A percentile compares a stretch with the other conserved stretches of the same genome.
Evolutionary conservation across 164 flowering plant species (phyloP).

Genomic region (Sedum album): DNA sequence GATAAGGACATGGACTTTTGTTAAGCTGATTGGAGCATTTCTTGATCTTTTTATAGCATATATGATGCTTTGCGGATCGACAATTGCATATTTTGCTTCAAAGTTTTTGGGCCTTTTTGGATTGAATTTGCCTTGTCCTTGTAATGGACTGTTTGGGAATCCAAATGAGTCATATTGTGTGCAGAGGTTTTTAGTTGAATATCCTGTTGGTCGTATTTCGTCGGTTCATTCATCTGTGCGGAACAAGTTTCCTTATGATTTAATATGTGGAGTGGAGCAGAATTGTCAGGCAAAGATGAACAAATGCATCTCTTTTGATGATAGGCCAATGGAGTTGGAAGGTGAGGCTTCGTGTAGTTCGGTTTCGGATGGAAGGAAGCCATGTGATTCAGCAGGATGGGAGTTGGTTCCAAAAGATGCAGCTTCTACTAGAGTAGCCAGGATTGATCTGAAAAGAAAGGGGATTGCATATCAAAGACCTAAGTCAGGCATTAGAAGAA

Average conservation of each 20-base stretch:
- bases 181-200: slow-evolving; percentile 37
- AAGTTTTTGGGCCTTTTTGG: slow-evolving; percentile 67
- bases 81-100: slow-evolving; percentile 44
- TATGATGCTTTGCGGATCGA: slow-evolving; percentile 55
- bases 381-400: slow-evolving; percentile 9
- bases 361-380: slow-evolving; percentile 22
- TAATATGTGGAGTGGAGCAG: slow-evolving; percentile 18
- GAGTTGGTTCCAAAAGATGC: slow-evolving; percentile 7
- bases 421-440: not conserved
- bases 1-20: slow-evolving; percentile 54
- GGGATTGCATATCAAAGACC: not conserved
- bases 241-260: slow-evolving; percentile 53
- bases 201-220: slow-evolving; percentile 38
- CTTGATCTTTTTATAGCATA: slow-evolving; percentile 70
- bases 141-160: slow-evolving; percentile 51
- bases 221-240: slow-evolving; percentile 42
- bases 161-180: slow-evolving; percentile 32
- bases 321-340: slow-evolving; percentile 25
- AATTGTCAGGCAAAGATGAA: slow-evolving; percentile 15
- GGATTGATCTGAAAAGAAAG: not conserved
- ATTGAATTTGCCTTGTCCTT: slow-evolving; percentile 61
- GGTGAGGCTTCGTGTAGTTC: slow-evolving; percentile 52
- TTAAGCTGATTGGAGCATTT: slow-evolving; percentile 67
- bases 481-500: not conserved
- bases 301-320: slow-evolving; percentile 7